Conservation (phyloP, 2,329 filamentous ascomycete genomes). For the Tolypocladium ovalisporum region DNA sequence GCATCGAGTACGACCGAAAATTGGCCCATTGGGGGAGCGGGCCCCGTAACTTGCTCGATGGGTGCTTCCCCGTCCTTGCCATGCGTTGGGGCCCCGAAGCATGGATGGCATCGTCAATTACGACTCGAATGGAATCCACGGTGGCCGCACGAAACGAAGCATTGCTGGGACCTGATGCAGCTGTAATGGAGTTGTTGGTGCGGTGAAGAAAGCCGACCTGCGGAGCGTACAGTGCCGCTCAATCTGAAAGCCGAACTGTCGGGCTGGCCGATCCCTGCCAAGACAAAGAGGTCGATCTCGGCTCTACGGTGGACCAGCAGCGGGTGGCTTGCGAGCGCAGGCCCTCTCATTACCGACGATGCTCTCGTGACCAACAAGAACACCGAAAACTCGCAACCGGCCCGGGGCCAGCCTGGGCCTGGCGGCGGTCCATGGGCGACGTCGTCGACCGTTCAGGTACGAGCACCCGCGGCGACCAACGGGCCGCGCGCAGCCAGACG, state of each 20-base stretch:
- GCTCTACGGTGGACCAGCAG: background rate
- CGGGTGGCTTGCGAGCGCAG: background rate
- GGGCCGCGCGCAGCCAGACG: background rate
- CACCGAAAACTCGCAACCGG: background rate
- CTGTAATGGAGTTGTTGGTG: background rate
- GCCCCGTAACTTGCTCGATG: slow-evolving; percentile 3
- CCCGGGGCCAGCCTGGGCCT: background rate
- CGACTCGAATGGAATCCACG: too few species aligned
- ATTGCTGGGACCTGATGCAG: background rate
- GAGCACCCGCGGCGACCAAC: background rate
- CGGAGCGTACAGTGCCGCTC: too few species aligned
- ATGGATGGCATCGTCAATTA: background rate
- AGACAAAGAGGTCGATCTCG: background rate
- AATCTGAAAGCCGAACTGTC: too few species aligned
- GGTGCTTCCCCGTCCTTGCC: background rate
- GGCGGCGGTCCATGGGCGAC: background rate
- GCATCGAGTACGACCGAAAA: slow-evolving; percentile 22
- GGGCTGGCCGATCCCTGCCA: background rate
- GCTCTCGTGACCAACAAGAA: background rate
- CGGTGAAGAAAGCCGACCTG: background rate
- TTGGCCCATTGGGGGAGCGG: slow-evolving; percentile 16
- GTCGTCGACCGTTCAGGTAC: background rate
- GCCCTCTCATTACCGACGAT: background rate
- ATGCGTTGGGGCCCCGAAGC: background rate
- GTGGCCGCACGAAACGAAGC: background rate